phyloP scores from a whole-genome alignment of 768 basidiomycete species.

The Boletus reticuloceps region DNA sequence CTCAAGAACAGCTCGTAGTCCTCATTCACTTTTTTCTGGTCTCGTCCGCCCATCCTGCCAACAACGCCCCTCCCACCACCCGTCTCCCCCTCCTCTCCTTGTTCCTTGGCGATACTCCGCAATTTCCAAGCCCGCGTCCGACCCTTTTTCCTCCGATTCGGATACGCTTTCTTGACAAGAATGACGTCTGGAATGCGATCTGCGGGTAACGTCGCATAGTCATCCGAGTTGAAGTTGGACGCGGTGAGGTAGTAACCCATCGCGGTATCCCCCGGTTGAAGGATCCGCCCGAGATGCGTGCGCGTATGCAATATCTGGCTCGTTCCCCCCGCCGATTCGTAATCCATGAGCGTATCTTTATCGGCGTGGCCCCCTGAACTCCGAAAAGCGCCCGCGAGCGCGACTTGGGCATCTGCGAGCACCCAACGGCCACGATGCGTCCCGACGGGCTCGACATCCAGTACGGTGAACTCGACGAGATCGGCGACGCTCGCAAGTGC shows the following conservation, averaged over 20 bases:
- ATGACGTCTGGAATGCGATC: slow-evolving; percentile 86
- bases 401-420: slow-evolving; percentile 87
- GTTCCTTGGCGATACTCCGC: slow-evolving; percentile 89
- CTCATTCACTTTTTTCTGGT: slow-evolving; percentile 89
- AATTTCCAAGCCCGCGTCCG: slow-evolving; percentile 84
- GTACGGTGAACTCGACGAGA: slow-evolving; percentile 90
- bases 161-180: slow-evolving; percentile 94
- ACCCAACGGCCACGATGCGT: slow-evolving; percentile 72
- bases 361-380: slow-evolving; percentile 45
- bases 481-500: slow-evolving; percentile 79
- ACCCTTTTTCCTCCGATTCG: slow-evolving; percentile 88
- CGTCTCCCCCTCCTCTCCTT: slow-evolving; percentile 82
- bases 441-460: slow-evolving; percentile 88
- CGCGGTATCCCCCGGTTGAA: slow-evolving; percentile 94
- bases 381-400: slow-evolving; percentile 75
- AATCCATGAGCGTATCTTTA: slow-evolving; percentile 56
- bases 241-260: slow-evolving; percentile 88
- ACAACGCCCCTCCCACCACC: slow-evolving; percentile 80
- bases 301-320: slow-evolving; percentile 93
- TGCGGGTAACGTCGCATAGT: slow-evolving; percentile 64
- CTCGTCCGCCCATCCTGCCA: slow-evolving; percentile 85
- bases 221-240: slow-evolving; percentile 90
- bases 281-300: slow-evolving; percentile 89
- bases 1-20: slow-evolving; percentile 96
- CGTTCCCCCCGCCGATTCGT: slow-evolving; percentile 52